Conservation (phyloP, 768 basidiomycete species). For the Phlegmacium glaucopus region DNA sequence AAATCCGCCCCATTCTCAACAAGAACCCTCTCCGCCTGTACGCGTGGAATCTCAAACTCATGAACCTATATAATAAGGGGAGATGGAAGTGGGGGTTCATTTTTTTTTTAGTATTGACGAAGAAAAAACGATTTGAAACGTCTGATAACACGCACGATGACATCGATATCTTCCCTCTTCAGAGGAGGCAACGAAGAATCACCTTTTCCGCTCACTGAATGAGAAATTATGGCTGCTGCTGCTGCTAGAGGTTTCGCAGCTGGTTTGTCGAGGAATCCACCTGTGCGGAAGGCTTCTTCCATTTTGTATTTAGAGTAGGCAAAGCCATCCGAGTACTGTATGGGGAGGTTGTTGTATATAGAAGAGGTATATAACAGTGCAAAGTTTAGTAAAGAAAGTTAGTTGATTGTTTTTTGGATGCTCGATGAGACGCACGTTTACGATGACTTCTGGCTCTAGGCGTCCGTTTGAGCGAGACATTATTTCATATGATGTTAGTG, state of each 20-base stretch:
- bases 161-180: conserved; percentile 62
- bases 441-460: conserved; percentile 31
- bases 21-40: conserved; percentile 58
- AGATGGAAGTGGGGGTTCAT: too few species aligned
- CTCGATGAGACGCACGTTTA: conserved; percentile 44
- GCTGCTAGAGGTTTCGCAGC: conserved; percentile 36
- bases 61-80: conserved; percentile 42
- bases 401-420: background rate
- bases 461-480: background rate
- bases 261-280: conserved; percentile 54
- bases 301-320: conserved; percentile 66
- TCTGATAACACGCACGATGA: conserved; percentile 60
- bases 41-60: conserved; percentile 61
- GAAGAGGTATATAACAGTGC: background rate
- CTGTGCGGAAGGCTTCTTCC: conserved; percentile 59
- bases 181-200: conserved; percentile 32
- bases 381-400: too few species aligned
- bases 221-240: background rate
- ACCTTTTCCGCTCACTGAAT: conserved; percentile 20
- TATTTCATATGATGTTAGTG: background rate
- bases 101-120: background rate
- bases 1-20: conserved; percentile 52
- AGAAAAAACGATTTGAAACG: too few species aligned
- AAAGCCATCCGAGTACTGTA: conserved; percentile 61
- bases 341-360: background rate